Evolutionary conservation across 371 early-diverging fungal genomes (phyloP).

Genomic region (Lichtheimia corymbifera): DNA sequence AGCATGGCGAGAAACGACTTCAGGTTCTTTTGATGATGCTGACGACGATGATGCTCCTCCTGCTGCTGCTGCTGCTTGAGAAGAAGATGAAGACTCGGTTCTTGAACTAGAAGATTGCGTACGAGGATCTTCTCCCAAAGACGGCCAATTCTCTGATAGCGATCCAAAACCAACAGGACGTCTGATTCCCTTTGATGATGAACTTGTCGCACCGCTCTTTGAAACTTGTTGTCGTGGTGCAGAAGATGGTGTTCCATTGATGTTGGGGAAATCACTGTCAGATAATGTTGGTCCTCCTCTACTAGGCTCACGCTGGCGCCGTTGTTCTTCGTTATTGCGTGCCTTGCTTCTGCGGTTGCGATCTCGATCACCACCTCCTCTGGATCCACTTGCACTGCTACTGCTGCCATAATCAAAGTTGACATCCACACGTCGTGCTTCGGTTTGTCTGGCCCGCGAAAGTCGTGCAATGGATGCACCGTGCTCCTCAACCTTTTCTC

Average conservation of each 20-base stretch:
- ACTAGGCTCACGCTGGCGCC: constrained; percentile 5
- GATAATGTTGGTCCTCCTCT: not conserved
- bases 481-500: constrained; percentile 44
- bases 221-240: constrained; percentile 16
- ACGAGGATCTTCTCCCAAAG: constrained; percentile 16
- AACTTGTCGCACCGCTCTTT: constrained; percentile 12
- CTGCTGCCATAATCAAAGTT: constrained; percentile 58
- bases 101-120: constrained; percentile 1
- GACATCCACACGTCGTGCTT: constrained; percentile 57
- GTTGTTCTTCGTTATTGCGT: constrained; percentile 9
- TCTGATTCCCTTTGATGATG: constrained; percentile 15
- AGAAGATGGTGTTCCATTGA: constrained; percentile 16
- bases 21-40: not conserved
- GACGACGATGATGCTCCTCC: not conserved
- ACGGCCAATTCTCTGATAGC: constrained; percentile 26
- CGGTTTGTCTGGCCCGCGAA: constrained; percentile 35
- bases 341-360: constrained; percentile 15
- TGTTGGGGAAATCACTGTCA: constrained; percentile 33
- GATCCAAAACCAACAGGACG: constrained; percentile 37
- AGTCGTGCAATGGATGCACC: constrained; percentile 32
- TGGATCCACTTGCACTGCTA: constrained; percentile 8
- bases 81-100: constrained; percentile 5
- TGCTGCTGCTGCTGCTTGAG: not conserved
- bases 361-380: constrained; percentile 14
- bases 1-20: constrained; percentile 34